Evolutionary conservation across 139 green algal genomes (phyloP).

Genomic region (Haematococcus sp.): DNA sequence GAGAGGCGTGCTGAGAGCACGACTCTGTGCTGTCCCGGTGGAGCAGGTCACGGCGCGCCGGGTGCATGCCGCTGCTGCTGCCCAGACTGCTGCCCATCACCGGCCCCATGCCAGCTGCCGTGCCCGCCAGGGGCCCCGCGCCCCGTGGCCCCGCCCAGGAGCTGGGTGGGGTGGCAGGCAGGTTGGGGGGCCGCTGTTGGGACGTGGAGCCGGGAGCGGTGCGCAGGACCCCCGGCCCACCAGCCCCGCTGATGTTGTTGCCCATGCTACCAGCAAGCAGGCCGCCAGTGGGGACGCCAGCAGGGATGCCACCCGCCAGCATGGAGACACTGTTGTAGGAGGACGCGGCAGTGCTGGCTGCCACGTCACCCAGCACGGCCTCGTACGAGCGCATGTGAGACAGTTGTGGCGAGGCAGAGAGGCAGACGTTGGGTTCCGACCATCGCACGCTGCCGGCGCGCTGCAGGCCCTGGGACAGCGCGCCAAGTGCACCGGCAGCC

Average conservation of each 20-base stretch:
- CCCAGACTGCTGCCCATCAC: constrained; percentile 1
- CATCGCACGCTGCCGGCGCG: too few species aligned
- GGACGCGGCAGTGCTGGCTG: too few species aligned
- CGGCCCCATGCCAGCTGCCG: not conserved
- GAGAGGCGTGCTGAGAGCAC: not conserved
- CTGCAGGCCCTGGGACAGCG: not conserved
- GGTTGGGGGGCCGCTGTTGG: not conserved
- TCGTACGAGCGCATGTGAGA: not conserved
- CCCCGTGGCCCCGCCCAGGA: not conserved
- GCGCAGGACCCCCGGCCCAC: not conserved
- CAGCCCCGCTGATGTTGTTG: too few species aligned
- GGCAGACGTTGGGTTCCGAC: not conserved
- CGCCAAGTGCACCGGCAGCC: not conserved
- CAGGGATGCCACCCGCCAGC: too few species aligned
- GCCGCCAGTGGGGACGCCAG: too few species aligned
- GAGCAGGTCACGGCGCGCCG: not conserved
- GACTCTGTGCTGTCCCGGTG: constrained; percentile 5
- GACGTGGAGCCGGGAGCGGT: not conserved
- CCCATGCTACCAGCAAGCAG: too few species aligned
- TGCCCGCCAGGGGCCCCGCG: not conserved
- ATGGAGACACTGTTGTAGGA: too few species aligned
- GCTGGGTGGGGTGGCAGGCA: too few species aligned
- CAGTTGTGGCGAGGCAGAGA: not conserved
- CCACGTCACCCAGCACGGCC: too few species aligned
- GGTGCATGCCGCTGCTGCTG: not conserved